Base-by-base conservation (phyloP, 768 basidiomycete genomes). In the Pleurotus sapidus region DNA sequence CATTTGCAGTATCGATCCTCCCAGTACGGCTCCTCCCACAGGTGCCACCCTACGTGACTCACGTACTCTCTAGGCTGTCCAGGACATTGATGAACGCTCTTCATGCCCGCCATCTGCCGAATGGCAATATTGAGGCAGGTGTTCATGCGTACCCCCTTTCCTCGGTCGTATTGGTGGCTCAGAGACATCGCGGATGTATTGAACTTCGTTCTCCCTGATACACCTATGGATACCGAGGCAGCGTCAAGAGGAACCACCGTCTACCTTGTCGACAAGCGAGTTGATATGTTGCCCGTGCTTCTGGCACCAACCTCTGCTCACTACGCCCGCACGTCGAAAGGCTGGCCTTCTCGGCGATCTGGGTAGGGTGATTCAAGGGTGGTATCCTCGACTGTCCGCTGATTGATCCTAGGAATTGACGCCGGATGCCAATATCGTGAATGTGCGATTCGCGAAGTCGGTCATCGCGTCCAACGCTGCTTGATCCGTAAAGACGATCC, bases 41-140 rank as follows among this genome's bases (percentile, higher is more conserved):
- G 3, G 5, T 4, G 27, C 27, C 7, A 27, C 27, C 27, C 27
- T 27, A 27, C 96, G 96, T 55, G 96, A 98, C 30, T 2, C 2
- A 11, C 17, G n/a, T 38, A 43, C 18, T 38, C 25, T 5, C 9
- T 24, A 95, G 95, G 85, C 46, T 98, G 97, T 73, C n/a, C 93
- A 96, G 65, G 97, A 99, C 72, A 99, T 99, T 15, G 97, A 99
- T 65, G 97, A n/a, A 99, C 69, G 97, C 97, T 0, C 74, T 99
- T 12, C 97, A 99, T 70, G 97, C 96, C 12, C 80, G 89, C 43
- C 79, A 72, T 25, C 74, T 99, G 17, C 87, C 93, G 0, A 96
- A 95, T 64, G 96, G 96, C 2, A 93, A 95, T 70, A 89, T 98
- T 57, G 93, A 99, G 68, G 94, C 95, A 34, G 97, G 97, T 55